phyloP scores from a whole-genome alignment of 257 asterid species.

The Nicotiana sylvestris region DNA sequence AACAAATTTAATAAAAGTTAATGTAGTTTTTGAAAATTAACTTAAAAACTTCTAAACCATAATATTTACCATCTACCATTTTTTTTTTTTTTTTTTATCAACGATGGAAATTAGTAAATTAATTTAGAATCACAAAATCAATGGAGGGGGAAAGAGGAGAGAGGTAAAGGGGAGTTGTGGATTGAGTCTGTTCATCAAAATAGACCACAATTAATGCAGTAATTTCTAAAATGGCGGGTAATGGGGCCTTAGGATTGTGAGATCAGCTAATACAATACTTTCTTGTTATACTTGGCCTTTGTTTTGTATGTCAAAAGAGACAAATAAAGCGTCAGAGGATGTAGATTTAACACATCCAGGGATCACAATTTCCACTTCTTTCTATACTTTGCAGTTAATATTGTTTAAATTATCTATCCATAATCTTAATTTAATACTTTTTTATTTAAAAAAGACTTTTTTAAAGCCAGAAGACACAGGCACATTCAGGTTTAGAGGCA shows the following conservation, averaged over 20 bases:
- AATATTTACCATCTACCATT: neutral
- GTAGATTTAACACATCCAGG: no score
- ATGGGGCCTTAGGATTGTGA: neutral
- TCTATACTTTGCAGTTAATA: no score
- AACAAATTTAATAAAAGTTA: no score
- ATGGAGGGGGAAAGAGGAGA: neutral
- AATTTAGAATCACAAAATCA: no score
- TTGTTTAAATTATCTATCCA: neutral
- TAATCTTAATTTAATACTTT: neutral
- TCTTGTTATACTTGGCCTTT: neutral
- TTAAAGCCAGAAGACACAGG: no score
- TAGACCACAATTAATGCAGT: neutral
- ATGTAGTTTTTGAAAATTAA: neutral
- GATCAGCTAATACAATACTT: neutral
- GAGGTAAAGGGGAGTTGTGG: neutral
- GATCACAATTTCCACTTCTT: no score
- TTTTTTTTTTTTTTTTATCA: neutral
- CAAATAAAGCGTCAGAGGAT: neutral
- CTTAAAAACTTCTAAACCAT: neutral
- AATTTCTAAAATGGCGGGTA: neutral
- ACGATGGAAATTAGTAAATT: neutral
- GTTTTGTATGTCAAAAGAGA: neutral
- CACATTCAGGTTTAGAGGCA: no score
- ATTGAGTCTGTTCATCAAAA: neutral
- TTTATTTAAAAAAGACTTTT: no score